Evolutionary conservation across 2,329 filamentous ascomycete species (phyloP), one percentile per base, ranked within the genome.

Genomic region (Apiospora aurea): DNA sequence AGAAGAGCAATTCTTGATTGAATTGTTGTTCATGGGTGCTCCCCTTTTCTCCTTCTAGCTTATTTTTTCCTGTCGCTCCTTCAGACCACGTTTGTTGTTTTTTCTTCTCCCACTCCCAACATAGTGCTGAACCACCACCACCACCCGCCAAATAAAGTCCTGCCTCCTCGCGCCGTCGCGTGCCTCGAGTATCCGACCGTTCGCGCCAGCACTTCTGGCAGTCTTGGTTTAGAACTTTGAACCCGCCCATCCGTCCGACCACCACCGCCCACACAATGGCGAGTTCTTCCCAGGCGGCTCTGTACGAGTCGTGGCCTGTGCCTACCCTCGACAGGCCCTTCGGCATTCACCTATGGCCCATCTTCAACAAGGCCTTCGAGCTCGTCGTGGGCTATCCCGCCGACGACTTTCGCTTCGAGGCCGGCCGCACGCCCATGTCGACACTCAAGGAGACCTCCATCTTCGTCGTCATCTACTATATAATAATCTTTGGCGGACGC

Each of bases 321-420:
- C 96, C 96, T 71, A 94, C 94, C 74, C 88, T 98, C 83, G 95
- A 98, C 82, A 91, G 93, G 75, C 96, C 96, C 46, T 98, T 98
- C 80, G 96, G 96, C 82, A 86, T 98, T 77, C 88, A 93, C 75
- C 85, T 98, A 83, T 98, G 96, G 96, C 94, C 96, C 78, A 91
- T 97, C 84, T 98, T 98, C 89, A 93, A 92, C 85, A 94, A 95
- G 86, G 91, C 88, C 78, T 98, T 93, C 85, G 92, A 93, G 81
- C 83, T 87, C 72, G 86, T 94, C 75, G 88, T 89, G 72, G 96
- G 96, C 79, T 97, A 96, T 84, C 91, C 94, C 75, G 92, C 93
- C 74, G 91, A 94, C 77, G 91, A 98, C 74, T 98, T 98, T 86
- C 86, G 89, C 76, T 98, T 98, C 84, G 87, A 91, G 73, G 88